Evolutionary conservation across 2,329 filamentous ascomycete species (phyloP), one percentile per base, ranked within the genome.

Genomic region (Elsinoe arachidis): DNA sequence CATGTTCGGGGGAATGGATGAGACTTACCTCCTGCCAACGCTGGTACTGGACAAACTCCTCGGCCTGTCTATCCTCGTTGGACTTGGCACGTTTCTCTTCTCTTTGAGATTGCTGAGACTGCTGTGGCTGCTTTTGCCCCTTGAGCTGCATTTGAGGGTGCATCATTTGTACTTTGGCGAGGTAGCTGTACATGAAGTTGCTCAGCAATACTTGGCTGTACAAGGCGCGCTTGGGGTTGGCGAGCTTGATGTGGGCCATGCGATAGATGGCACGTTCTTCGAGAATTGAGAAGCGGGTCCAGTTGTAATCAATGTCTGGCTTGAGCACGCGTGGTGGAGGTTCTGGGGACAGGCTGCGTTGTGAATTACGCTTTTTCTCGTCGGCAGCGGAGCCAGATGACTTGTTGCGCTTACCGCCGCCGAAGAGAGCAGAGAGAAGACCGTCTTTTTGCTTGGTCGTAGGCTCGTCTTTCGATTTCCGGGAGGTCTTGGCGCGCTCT

Each of bases 121-220:
- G 72, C 87, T 60, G 58, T 5, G 51, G 52, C 30, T 57, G 47
- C 37, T 59, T 85, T 65, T 90, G 90, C 35, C 87, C 84, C n/a
- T 89, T 89, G 43, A 95, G 85, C 66, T 95, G 88, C 74, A 96
- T 88, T 68, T 95, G 89, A 43, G 93, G 93, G 71, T 99, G 93
- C 89, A 96, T 96, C 67, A 95, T 90, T 73, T 99, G 93, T 46
- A 99, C 93, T 72, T 97, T 99, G 61, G 93, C 93, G 62, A 99
- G 81, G 70, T 99, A 99, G 58, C 90, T 93, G 75, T 99, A 99
- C 93, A 99, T 99, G 73, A 99, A 99, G 71, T 99, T 99, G 73
- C 91, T 96, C 63, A 99, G 81, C 59, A 99, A 78, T 19, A 99
- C 93, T 72, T 99, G 93, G 60, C 92, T 96, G 68, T 95, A 87